Evolutionary conservation across 345 rosid genomes (phyloP).

Genomic region (Viola odorata): DNA sequence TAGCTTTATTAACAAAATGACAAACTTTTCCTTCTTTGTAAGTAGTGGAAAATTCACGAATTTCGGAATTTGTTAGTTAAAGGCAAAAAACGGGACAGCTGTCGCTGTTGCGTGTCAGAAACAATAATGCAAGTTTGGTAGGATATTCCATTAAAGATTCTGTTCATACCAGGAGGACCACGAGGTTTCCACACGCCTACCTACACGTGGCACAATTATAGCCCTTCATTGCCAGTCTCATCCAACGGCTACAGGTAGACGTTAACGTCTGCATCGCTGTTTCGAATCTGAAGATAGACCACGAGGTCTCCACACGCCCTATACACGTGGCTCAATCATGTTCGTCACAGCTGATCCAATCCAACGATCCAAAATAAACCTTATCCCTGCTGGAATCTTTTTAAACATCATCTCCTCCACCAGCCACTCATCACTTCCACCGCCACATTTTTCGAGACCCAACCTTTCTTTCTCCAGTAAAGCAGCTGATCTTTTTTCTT

Average conservation of each 20-base stretch:
- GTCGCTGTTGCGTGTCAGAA: background rate
- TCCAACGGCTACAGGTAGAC: conserved; percentile 34
- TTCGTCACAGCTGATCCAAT: conserved; percentile 21
- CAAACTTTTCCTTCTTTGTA: too few species aligned
- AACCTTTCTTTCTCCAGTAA: background rate
- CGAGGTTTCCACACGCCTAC: conserved; percentile 75
- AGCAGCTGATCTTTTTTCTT: background rate
- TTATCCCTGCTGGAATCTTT: conserved; percentile 20
- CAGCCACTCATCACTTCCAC: conserved; percentile 10
- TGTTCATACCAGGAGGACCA: conserved; percentile 29
- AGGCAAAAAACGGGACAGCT: too few species aligned
- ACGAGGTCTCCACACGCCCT: conserved; percentile 75
- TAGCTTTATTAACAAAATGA: too few species aligned
- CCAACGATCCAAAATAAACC: conserved; percentile 36
- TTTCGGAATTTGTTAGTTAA: too few species aligned
- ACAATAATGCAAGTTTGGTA: too few species aligned
- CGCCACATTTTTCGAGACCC: background rate
- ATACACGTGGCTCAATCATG: conserved; percentile 15
- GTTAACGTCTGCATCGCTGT: too few species aligned
- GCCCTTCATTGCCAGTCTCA: conserved; percentile 11
- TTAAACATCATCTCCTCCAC: conserved; percentile 5
- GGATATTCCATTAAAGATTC: background rate
- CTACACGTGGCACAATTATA: conserved; percentile 17
- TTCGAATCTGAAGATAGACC: conserved; percentile 7
- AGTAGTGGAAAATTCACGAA: too few species aligned